Percentiles rank a stretch among this genome's conserved stretches.
Conservation (phyloP, 805 yeast genomes). For the Nakazawaea wickerhamii region DNA sequence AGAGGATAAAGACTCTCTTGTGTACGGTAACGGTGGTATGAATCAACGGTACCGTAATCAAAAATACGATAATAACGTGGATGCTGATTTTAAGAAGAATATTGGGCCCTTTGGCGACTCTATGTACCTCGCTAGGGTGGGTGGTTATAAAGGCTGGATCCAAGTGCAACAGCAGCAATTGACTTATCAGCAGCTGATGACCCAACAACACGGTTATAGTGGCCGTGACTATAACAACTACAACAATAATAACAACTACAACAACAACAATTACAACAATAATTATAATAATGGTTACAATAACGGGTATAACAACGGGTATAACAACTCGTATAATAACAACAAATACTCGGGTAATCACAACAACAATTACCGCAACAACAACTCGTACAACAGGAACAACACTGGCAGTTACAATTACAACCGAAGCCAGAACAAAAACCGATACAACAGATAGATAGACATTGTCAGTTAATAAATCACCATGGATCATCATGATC, state of each 20-base stretch:
- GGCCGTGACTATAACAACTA: conserved; percentile 11
- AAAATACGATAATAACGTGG: conserved; percentile 22
- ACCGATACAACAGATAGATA: too few species aligned
- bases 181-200: conserved; percentile 9
- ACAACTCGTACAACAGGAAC: neutral
- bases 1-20: conserved; percentile 61
- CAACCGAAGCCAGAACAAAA: neutral
- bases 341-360: conserved; percentile 8
- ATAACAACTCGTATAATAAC: conserved; percentile 9
- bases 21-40: conserved; percentile 36
- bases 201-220: conserved; percentile 15
- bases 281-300: conserved; percentile 15
- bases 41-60: conserved; percentile 27
- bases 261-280: conserved; percentile 18
- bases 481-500: too few species aligned
- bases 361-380: conserved; percentile 6
- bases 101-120: conserved; percentile 46
- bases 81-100: conserved; percentile 32
- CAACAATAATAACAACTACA: conserved; percentile 15
- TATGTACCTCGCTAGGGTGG: conserved; percentile 41
- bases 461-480: too few species aligned
- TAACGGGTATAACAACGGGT: conserved; percentile 11
- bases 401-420: neutral
- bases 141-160: conserved; percentile 45
- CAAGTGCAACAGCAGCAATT: conserved; percentile 26